phyloP scores from a whole-genome alignment of 1,284 basidiomycete genomes.

The Puccinia hordei region DNA sequence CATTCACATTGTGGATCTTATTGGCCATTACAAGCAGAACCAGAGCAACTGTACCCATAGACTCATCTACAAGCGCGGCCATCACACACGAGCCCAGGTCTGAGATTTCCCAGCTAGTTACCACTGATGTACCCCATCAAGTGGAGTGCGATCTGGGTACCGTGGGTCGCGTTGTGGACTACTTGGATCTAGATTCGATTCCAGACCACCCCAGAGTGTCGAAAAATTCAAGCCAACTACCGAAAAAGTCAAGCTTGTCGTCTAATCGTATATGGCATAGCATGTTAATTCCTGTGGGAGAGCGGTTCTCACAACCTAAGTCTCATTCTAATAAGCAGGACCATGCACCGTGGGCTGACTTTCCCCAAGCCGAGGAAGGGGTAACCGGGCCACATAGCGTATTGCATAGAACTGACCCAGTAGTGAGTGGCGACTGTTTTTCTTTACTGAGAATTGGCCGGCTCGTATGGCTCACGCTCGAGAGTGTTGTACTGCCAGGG shows the following conservation, averaged over 20 bases:
- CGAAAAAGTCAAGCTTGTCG: neutral
- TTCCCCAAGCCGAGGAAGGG: neutral
- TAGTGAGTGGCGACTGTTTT: neutral
- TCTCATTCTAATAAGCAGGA: neutral
- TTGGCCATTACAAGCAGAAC: neutral
- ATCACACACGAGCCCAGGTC: neutral
- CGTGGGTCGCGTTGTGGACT: neutral
- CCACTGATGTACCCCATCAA: neutral
- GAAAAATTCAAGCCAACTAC: no score
- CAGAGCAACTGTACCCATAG: neutral
- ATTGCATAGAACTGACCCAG: neutral
- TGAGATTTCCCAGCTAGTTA: neutral
- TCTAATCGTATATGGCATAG: neutral
- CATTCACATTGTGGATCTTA: neutral
- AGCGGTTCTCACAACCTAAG: neutral
- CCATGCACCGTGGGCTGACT: neutral
- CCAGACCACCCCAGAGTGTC: no score
- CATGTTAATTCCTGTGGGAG: neutral
- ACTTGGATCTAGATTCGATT: neutral
- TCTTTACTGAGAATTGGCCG: neutral
- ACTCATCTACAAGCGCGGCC: neutral
- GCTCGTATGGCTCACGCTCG: neutral
- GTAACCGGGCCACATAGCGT: neutral
- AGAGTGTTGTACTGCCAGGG: neutral
- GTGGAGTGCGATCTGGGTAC: neutral